Evolutionary conservation across 257 asterid species (phyloP), one percentile per base, ranked within the genome.

Genomic region (Gentiana macrophylla): DNA sequence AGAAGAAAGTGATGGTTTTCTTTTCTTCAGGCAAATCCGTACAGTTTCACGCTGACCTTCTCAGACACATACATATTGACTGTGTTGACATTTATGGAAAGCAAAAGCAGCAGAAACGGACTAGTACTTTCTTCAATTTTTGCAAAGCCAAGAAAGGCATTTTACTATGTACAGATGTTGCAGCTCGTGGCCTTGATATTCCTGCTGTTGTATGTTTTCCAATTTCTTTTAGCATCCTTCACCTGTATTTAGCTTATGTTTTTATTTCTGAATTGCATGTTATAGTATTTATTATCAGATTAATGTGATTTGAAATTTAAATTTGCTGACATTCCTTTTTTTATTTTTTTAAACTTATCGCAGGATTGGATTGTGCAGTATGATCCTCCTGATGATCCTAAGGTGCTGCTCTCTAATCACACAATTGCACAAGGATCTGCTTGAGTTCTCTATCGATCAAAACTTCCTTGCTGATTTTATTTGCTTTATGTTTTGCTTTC

Each of bases 301-400:
- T 7, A 41, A 2, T 10, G 9, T 41, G 46, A 5, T 51, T 61
- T 2, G 3, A 10, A 7, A 24, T 37, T 11, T 12, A 1, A 24
- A 32, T 3, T 50, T 1, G 7, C 2, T 2, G 50, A 52, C 37
- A 43, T 50, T 33, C 44, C 35, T 52, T 45, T 13, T 32, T 36
- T 8, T 38, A 44, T 49, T 44, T 69, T 53, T 57, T 53, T 51
- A 56, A 13, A 36, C 57, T 58, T 73, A n/a, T 73, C 55, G 24
- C 67, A 91, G 96, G 98, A 91, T 74, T 91, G 98, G 98, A 87
- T 91, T 69, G 92, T 91, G 79, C 96, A 91, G 72, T 91, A 68
- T 77, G 98, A 91, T 54, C 98, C 98, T 51, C 96, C 98, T 0
- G 95, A 87, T 75, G 96, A 87, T 56, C 98, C 98, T 33, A 87